Base-by-base conservation (phyloP, 164 flowering plant genomes). In the Santalum album region DNA sequence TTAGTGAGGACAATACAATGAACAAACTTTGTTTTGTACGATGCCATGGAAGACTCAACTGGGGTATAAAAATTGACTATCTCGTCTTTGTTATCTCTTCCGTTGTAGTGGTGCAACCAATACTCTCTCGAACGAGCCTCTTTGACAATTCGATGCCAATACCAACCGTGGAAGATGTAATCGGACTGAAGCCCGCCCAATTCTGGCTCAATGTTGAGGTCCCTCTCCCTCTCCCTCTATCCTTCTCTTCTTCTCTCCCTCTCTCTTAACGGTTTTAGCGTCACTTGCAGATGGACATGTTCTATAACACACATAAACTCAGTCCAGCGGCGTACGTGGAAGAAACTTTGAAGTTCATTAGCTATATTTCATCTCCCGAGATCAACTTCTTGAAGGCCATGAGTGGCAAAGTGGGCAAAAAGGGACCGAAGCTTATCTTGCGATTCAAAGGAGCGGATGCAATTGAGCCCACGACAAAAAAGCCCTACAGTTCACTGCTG, bases 161-260 rank as follows among this genome's bases (percentile, higher is more conserved):
- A 11, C 7, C 63, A 0, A 53, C 70, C 14, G 75, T 84, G 34
- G 74, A 72, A 7, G 86, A 80, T 64, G 61, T 61, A 1, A 3
- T 19, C 16, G 73, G 74, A 12, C 22, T 59, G 23, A 62, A 53
- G 51, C 73, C 78, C 1, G 52, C 71, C 1, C 51, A 26, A 12
- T 42, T 86, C n/a, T 90, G 98, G 98, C 25, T 87, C 47, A 83
- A 79, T 66, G 86, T 85, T 52, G 77, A 77, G 88, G 96, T 85
- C 25, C 39, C 26, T 53, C 21, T 27, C 51, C n/a, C 20, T 44
- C 45, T 23, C 34, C 60, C 39, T 49, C 44, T 10, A 12, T 20
- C 14, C 27, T 43, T 25, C 25, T 35, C 50, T 19, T n/a, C 0
- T 22, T 55, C 12, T 26, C 52, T 53, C 14, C 0, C 32, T 55